Evolutionary conservation across 2,329 filamentous ascomycete genomes (phyloP).

Genomic region (Fonsecaea monophora): DNA sequence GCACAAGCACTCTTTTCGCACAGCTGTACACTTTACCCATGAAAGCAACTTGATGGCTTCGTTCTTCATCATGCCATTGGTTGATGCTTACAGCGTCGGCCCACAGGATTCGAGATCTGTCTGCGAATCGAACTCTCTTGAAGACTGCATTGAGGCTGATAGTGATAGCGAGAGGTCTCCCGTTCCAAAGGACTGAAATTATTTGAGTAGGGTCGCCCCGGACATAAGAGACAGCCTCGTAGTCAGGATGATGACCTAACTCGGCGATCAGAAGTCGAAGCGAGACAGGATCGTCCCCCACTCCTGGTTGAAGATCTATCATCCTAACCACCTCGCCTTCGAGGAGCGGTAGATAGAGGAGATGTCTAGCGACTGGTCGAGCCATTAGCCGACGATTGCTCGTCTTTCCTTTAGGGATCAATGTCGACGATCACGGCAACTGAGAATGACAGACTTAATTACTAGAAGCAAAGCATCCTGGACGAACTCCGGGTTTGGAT

Average conservation of each 20-base stretch:
- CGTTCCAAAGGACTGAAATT: constrained; percentile 11
- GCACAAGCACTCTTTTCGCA: constrained; percentile 31
- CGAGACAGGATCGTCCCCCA: not conserved
- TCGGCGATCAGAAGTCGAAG: constrained; percentile 14
- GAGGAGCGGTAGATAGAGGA: constrained; percentile 12
- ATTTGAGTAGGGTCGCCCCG: constrained; percentile 16
- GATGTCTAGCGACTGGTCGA: not conserved
- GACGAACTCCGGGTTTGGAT: not conserved
- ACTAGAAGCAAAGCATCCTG: not conserved
- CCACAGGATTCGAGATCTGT: constrained; percentile 23
- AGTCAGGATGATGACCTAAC: constrained; percentile 11
- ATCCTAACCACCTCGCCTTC: constrained; percentile 5
- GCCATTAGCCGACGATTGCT: not conserved
- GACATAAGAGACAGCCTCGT: constrained; percentile 21
- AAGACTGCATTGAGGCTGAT: constrained; percentile 15
- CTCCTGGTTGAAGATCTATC: constrained; percentile 6
- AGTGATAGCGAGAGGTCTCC: constrained; percentile 14
- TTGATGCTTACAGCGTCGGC: constrained; percentile 33
- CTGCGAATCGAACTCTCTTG: constrained; percentile 11
- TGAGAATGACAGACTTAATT: not conserved
- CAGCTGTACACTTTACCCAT: constrained; percentile 29
- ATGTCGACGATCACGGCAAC: not conserved
- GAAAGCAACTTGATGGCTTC: constrained; percentile 29
- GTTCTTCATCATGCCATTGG: constrained; percentile 27
- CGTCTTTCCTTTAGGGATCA: too few species aligned